Percentiles rank a stretch among this genome's conserved stretches.
phyloP scores from a whole-genome alignment of 2,329 filamentous ascomycete species.

The Paramyrothecium roridum region DNA sequence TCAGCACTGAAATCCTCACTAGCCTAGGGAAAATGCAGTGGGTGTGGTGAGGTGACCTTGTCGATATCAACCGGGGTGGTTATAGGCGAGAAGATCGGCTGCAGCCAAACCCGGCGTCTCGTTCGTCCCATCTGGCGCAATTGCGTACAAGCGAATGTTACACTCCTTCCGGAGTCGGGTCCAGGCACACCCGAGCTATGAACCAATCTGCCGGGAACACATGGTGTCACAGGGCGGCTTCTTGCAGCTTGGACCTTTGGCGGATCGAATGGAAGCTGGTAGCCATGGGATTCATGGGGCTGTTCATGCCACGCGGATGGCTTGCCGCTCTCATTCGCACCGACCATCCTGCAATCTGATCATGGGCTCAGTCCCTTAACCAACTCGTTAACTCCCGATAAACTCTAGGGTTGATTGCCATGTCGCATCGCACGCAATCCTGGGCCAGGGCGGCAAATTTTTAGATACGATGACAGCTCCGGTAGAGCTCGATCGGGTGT shows the following conservation, averaged over 20 bases:
- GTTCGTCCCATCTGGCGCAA: neutral
- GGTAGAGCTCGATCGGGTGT: neutral
- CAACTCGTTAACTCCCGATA: neutral
- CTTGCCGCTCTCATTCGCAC: too few species aligned
- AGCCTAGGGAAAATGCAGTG: too few species aligned
- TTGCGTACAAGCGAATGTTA: neutral
- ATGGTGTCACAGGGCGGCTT: neutral
- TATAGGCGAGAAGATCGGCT: neutral
- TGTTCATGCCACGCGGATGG: too few species aligned
- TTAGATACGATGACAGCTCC: neutral
- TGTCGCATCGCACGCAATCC: too few species aligned
- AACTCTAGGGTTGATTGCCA: neutral
- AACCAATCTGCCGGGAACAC: slow-evolving; percentile 1
- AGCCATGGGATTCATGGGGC: too few species aligned
- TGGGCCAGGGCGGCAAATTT: neutral
- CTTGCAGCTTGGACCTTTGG: neutral
- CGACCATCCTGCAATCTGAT: neutral
- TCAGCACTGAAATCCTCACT: too few species aligned
- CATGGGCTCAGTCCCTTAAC: neutral
- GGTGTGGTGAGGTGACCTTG: neutral
- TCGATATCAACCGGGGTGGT: neutral
- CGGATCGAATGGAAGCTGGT: neutral
- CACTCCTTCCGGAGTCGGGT: slow-evolving; percentile 1
- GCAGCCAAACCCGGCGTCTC: neutral
- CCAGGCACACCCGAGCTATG: neutral